Conservation (phyloP, 2,329 filamentous ascomycete genomes). For the Pleochaeta shiraiana region DNA sequence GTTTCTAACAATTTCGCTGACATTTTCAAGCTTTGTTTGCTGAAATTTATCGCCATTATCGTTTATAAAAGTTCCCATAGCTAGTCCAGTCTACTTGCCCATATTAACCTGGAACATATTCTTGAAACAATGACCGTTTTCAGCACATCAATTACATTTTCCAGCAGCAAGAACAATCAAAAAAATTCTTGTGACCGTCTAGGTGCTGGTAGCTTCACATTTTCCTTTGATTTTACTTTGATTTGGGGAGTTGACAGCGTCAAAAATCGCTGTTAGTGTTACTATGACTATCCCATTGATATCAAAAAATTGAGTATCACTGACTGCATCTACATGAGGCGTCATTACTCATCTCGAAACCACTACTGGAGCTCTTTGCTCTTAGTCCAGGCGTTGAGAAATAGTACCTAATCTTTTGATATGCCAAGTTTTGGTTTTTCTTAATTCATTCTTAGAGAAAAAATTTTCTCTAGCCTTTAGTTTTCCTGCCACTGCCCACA, state of each 20-base stretch:
- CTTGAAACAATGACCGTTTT: neutral
- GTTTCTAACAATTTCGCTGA: too few species aligned
- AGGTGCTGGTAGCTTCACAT: neutral
- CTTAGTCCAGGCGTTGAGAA: neutral
- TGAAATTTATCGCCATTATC: neutral
- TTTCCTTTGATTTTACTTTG: neutral
- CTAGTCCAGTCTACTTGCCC: neutral
- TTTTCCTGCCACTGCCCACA: neutral
- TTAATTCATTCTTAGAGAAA: neutral
- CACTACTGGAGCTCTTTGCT: neutral
- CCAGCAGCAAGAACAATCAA: neutral
- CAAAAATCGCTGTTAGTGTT: neutral
- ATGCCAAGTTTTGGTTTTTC: neutral
- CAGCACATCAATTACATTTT: neutral
- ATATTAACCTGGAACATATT: neutral
- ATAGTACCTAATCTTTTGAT: neutral
- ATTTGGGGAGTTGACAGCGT: neutral
- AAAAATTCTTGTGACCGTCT: neutral
- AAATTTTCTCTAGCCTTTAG: neutral
- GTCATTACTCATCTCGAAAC: neutral
- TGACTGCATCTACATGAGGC: neutral
- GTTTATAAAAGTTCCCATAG: neutral
- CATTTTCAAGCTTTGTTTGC: too few species aligned
- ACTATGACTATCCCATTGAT: neutral
- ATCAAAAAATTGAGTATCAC: neutral